Conservation (phyloP, 192 early-diverging fungal genomes). For the Anaeromyces robustus region DNA sequence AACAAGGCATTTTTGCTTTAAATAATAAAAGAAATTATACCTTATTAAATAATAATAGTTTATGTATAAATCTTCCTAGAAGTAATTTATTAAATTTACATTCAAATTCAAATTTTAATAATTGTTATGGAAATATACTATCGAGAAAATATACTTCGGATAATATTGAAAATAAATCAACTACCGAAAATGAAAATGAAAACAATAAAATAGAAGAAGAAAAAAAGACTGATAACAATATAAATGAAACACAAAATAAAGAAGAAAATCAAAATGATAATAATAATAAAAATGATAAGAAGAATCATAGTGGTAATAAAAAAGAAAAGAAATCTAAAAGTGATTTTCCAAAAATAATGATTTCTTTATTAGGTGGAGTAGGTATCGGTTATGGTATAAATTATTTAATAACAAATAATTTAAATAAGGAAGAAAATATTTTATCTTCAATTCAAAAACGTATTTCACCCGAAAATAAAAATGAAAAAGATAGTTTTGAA, state of each 20-base stretch:
- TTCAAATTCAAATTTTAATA: too few species aligned
- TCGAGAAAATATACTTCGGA: background rate
- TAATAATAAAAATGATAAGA: background rate
- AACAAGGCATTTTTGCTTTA: background rate
- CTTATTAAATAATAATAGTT: background rate
- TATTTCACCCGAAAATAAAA: background rate
- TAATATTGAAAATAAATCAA: too few species aligned
- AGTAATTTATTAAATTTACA: too few species aligned
- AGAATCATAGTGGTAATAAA: background rate
- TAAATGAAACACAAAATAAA: too few species aligned
- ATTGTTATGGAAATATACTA: too few species aligned
- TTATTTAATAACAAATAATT: background rate
- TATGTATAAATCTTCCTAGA: background rate
- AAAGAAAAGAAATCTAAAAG: background rate
- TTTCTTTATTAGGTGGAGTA: background rate
- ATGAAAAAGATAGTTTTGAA: background rate
- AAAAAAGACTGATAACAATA: too few species aligned
- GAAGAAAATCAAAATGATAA: too few species aligned
- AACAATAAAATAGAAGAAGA: too few species aligned
- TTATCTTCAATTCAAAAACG: background rate
- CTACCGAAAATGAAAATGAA: too few species aligned
- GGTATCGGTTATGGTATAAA: background rate
- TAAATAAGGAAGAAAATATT: background rate
- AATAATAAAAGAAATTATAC: background rate
- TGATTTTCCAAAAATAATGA: background rate